Conservation (phyloP, 2,329 filamentous ascomycete genomes). For the Colletotrichum tropicale region DNA sequence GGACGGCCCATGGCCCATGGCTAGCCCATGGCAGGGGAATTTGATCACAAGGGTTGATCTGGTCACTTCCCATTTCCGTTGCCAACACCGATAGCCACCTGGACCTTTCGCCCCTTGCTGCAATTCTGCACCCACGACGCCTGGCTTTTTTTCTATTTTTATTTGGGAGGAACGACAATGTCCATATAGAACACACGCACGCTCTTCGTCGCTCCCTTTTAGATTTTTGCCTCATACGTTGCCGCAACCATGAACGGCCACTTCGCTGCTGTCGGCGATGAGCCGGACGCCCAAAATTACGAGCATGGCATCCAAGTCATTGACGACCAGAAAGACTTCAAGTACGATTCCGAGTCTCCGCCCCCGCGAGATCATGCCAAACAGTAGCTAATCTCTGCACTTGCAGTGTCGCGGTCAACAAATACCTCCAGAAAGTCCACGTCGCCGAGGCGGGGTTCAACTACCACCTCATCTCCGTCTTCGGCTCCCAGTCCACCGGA, state of each 20-base stretch:
- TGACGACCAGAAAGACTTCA: constrained; percentile 95
- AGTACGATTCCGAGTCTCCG: constrained; percentile 62
- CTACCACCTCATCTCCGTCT: constrained; percentile 98
- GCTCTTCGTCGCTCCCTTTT: not conserved
- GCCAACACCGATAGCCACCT: constrained; percentile 9
- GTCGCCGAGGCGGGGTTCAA: constrained; percentile 94
- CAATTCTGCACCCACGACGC: not conserved
- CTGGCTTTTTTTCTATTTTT: not conserved
- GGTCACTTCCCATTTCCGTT: constrained; percentile 15
- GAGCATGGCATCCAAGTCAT: constrained; percentile 97
- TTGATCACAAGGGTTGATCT: constrained; percentile 20
- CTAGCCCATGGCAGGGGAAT: constrained; percentile 13
- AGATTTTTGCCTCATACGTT: constrained; percentile 5
- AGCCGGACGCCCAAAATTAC: constrained; percentile 70
- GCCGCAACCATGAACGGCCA: constrained; percentile 73
- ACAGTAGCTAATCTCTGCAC: not conserved
- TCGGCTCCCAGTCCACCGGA: constrained; percentile 97
- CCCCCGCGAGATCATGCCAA: not conserved
- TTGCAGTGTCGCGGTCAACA: constrained; percentile 73
- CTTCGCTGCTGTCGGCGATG: constrained; percentile 75
- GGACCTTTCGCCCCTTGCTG: constrained; percentile 2
- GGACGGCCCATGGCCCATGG: not conserved
- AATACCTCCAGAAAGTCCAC: constrained; percentile 80
- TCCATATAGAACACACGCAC: constrained; percentile 4
- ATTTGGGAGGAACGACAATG: constrained; percentile 7